Base-by-base conservation (phyloP, 2,329 filamentous ascomycete genomes). In the Trichoderma polysporum region DNA sequence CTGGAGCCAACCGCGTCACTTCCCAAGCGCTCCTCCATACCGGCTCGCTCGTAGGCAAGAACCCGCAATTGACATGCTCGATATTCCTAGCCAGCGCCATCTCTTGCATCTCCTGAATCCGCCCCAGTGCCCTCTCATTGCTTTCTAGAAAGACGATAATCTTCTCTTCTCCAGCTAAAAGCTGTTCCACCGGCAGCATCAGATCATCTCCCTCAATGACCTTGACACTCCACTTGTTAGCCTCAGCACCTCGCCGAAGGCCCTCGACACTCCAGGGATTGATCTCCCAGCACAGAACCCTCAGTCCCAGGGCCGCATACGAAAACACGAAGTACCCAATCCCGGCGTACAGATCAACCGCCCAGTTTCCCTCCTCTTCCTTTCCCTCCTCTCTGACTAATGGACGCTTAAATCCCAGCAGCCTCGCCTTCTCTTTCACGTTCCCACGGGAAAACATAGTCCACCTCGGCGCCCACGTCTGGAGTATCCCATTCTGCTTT, bases 361-460 rank as follows among this genome's bases (percentile, higher is more conserved):
- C 87, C 76, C 84, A 88, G 4, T 67, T 64, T 1, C 73, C 70
- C 9, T 76, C 75, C 17, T 79, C 71, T 1, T 13, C 25, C 7
- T 10, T 13, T 31, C 1, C 29, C 4, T 2, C 29, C n/a, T 10
- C 27, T n/a, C 27, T 29, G 9, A 17, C 9, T 33, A 64, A 66
- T 2, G 37, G 61, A 17, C 39, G 68, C 39, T 67, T 79, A 71
- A 88, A 88, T 0, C 74, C 76, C 4, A 97, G 78, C 1, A 97
- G 79, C 13, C 94, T 83, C 0, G 91, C 88, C 76, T 97, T 98
- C 79, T 98, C 94, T 59, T 89, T 91, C 68, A 97, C 83, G 77
- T 97, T 98, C 3, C 94, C 94, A 1, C 93, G 86, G 69, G 90
- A 93, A 77, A 98, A 98, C 94, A 97, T 97, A 29, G 93, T 97